Conservation (phyloP, 1,284 basidiomycete genomes). For the Volvariella volvacea region DNA sequence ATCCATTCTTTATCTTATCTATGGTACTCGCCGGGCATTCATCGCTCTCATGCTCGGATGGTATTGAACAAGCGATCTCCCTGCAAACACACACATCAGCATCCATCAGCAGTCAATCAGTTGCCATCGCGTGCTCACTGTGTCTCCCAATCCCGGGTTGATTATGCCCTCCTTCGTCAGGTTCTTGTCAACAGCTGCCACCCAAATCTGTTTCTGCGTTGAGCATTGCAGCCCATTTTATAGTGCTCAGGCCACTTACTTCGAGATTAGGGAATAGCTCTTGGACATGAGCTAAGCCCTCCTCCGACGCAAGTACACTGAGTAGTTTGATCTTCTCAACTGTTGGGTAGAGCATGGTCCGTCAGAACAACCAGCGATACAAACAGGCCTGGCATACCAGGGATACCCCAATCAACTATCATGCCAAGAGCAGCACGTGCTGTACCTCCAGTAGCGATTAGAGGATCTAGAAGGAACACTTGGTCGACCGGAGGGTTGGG, state of each 20-base stretch:
- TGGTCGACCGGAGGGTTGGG: constrained; percentile 70
- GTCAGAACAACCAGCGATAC: constrained; percentile 1
- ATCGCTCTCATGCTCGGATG: constrained; percentile 22
- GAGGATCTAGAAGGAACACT: constrained; percentile 83
- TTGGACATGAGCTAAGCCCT: constrained; percentile 67
- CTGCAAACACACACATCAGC: constrained; percentile 21
- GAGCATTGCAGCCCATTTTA: constrained; percentile 6
- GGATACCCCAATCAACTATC: constrained; percentile 83
- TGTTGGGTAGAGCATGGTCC: constrained; percentile 19
- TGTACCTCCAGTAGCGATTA: constrained; percentile 94
- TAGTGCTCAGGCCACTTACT: constrained; percentile 30
- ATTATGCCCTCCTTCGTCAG: constrained; percentile 75
- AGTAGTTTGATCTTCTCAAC: constrained; percentile 73
- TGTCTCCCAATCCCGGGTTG: constrained; percentile 63
- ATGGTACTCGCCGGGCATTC: no score
- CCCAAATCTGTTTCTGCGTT: constrained; percentile 59
- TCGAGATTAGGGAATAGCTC: constrained; percentile 74
- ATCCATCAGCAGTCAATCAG: constrained; percentile 2
- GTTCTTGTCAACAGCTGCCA: constrained; percentile 70
- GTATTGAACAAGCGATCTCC: constrained; percentile 66
- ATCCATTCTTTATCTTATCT: background rate
- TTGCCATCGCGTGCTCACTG: constrained; percentile 41
- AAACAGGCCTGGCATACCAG: constrained; percentile 33
- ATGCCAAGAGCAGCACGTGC: constrained; percentile 81
- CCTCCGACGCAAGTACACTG: constrained; percentile 73